Evolutionary conservation across 805 yeast genomes (phyloP).

Genomic region (Cyberlindnera mississippiensis): DNA sequence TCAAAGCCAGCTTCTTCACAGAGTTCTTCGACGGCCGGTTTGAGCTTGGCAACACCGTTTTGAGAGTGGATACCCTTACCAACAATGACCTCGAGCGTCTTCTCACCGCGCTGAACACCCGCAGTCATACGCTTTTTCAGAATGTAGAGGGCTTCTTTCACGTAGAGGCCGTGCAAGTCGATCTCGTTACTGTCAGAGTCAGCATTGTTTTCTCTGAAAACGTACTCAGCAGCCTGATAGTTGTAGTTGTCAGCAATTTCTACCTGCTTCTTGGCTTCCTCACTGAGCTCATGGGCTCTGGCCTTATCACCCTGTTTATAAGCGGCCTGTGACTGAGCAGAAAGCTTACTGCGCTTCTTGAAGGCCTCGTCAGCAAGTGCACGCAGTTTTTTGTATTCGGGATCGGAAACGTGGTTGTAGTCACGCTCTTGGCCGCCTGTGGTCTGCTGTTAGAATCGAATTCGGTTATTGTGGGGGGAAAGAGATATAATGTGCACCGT

Average conservation of each 20-base stretch:
- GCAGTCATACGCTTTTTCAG: slow-evolving; percentile 70
- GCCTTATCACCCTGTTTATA: slow-evolving; percentile 70
- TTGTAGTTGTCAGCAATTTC: slow-evolving; percentile 65
- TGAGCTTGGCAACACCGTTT: slow-evolving; percentile 78
- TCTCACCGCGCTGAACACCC: slow-evolving; percentile 54
- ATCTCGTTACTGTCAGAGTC: slow-evolving; percentile 85
- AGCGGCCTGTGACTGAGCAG: slow-evolving; percentile 72
- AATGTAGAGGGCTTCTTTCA: slow-evolving; percentile 80
- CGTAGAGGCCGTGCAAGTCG: slow-evolving; percentile 88
- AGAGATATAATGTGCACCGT: no score
- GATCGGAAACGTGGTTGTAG: slow-evolving; percentile 71
- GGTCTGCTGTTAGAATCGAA: no score
- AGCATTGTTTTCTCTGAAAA: slow-evolving; percentile 80
- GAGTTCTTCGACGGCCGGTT: slow-evolving; percentile 81
- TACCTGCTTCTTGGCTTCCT: slow-evolving; percentile 57
- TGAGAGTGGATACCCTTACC: slow-evolving; percentile 90
- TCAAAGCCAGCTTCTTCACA: slow-evolving; percentile 64
- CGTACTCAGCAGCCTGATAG: slow-evolving; percentile 83
- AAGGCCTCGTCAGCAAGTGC: slow-evolving; percentile 65
- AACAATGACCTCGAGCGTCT: slow-evolving; percentile 73
- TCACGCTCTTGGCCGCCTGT: slow-evolving; percentile 37
- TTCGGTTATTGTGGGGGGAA: no score
- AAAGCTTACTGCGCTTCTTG: slow-evolving; percentile 48
- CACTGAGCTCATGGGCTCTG: slow-evolving; percentile 69
- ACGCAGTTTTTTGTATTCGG: slow-evolving; percentile 59